Base-by-base conservation (phyloP, 1,284 basidiomycete species). In the Apiotrichum mycotoxinovorans region DNA sequence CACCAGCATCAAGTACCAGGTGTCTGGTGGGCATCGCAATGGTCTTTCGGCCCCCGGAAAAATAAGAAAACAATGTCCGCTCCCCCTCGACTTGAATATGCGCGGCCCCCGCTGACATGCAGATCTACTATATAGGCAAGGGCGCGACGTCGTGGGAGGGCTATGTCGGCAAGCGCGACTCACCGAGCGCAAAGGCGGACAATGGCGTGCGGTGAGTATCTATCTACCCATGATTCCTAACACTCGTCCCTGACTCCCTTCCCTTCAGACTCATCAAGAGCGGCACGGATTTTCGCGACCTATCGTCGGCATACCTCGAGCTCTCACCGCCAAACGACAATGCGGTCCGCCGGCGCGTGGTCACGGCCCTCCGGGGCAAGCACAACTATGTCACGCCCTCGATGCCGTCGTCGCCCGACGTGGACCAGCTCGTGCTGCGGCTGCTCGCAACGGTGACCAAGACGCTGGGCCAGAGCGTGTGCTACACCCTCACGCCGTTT, bases 271-370 rank as follows among this genome's bases (percentile, higher is more conserved):
- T 93, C n/a, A 75, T 78, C 64, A 96, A 96, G 74, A 91, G 88
- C 62, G 92, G 92, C 7, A 90, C 88, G 7, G 91, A 96, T 75
- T 96, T 96, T 73, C 83, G 89, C 34, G 91, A 95, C 62, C 78
- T 95, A 26, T 89, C 88, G 50, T 86, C 89, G 60, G 79, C 92
- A 42, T 79, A 74, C 0, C 75, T 95, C 20, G 83, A 85, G 56
- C 78, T 95, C 3, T 79, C 80, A 35, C 79, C 84, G 49, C 82
- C 85, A 1, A 63, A 68, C 1, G 82, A 85, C 1, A 72, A 79
- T 35, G 85, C 84, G 1, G 76, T 89, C 2, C 82, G 92, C 58
- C 80, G 75, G 50, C 85, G 85, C 59, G 78, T 87, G 3, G 86
- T 96, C 64, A 83, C 79, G 41, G 70, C 76, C 10, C 79, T 94